A percentile compares a stretch with the other conserved stretches of the same genome.
Conservation (phyloP, 768 basidiomycete genomes). For the Tulasnella sp. region DNA sequence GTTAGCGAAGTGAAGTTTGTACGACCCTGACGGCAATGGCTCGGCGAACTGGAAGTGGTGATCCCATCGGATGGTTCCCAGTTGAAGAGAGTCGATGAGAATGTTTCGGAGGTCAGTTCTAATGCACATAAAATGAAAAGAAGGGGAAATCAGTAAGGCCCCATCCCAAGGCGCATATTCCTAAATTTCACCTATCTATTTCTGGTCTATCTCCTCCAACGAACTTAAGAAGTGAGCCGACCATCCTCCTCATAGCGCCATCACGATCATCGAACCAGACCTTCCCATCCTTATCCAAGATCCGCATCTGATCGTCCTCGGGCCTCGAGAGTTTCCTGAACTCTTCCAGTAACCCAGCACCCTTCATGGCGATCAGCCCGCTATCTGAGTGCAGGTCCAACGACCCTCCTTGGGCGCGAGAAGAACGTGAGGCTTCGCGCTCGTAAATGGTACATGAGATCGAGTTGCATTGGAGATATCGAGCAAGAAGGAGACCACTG, state of each 20-base stretch:
- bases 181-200: background rate
- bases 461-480: constrained; percentile 22
- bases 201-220: background rate
- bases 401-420: constrained; percentile 23
- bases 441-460: constrained; percentile 23
- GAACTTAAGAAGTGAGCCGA: background rate
- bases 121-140: background rate
- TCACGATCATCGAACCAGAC: background rate
- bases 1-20: constrained; percentile 19
- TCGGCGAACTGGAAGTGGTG: background rate
- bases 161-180: too few species aligned
- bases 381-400: constrained; percentile 26
- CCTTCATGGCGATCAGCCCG: constrained; percentile 22
- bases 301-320: constrained; percentile 22
- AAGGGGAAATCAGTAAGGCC: too few species aligned
- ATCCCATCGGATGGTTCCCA: constrained; percentile 18
- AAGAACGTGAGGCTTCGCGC: constrained; percentile 17
- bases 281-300: constrained; percentile 18
- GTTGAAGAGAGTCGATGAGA: constrained; percentile 24
- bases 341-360: constrained; percentile 22
- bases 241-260: background rate
- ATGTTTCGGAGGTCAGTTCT: constrained; percentile 22
- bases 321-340: constrained; percentile 20
- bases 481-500: constrained; percentile 25
- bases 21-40: background rate